Base-by-base conservation (phyloP, 2,329 filamentous ascomycete species). In the Dactylella cylindrospora region DNA sequence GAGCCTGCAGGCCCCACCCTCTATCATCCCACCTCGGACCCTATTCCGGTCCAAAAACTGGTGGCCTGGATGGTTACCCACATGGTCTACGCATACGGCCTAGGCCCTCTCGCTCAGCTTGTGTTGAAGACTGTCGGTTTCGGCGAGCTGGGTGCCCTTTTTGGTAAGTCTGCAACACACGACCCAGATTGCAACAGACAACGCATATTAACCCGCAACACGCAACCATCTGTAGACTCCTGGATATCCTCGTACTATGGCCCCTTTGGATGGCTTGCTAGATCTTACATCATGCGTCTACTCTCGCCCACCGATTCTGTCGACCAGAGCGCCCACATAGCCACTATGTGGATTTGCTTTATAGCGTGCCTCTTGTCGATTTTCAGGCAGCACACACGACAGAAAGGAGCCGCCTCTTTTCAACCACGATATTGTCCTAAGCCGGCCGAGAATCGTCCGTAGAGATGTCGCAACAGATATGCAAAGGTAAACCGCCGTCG, bases 221-320 rank as follows among this genome's bases (percentile, higher is more conserved):
- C 13, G 9, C 2, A 9, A 2, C 7, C 29, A 3, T 36, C 26
- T n/a, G n/a, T 19, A 53, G 49, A 39, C 7, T 35, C 38, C 23
- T 44, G 38, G 38, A 53, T 53, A 19, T 43, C 38, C 7, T 53
- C 38, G 49, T 44, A 44, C 25, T 53, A 53, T 17, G 44, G 49
- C 13, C 39, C 49, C 15, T 3, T 44, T 5, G 49, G 49, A 1
- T 28, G 31, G 39, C n/a, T 53, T n/a, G 23, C 26, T 22, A 28
- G 49, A 17, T 31, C 49, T 15, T 53, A 44, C 32, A 29, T 33
- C 15, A 15, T 44, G 5, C 49, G 38, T 7, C 26, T 44, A 26
- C 17, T 52, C 17, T n/a, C n/a, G n/a, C 35, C 19, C 9, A 17
- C 8, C 7, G 17, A 20, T 23, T 23, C 26, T 23, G 22, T 39